phyloP scores from a whole-genome alignment of 495 filamentous ascomycete species.

The Paragyromitra xinjiangensis region DNA sequence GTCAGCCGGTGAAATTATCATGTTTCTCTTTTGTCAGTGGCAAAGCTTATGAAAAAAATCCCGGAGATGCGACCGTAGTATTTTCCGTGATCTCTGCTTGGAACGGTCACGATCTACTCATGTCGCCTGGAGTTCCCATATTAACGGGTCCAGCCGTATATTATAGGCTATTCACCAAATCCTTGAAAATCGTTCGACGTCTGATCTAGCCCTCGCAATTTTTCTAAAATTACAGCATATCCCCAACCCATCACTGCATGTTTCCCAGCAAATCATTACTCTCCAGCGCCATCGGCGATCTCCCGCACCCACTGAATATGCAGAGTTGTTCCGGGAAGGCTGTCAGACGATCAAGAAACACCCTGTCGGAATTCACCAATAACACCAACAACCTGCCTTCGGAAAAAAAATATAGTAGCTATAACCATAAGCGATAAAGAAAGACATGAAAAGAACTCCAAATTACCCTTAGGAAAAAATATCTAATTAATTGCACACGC shows the following conservation, averaged over 20 bases:
- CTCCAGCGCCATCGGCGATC: constrained; percentile 43
- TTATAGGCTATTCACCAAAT: constrained; percentile 20
- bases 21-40: neutral
- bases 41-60: neutral
- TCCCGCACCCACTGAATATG: constrained; percentile 34
- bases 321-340: constrained; percentile 17
- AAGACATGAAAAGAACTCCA: constrained; percentile 16
- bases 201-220: too few species aligned
- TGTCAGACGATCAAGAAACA: constrained; percentile 31
- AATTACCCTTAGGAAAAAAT: constrained; percentile 20
- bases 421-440: constrained; percentile 19
- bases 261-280: constrained; percentile 25
- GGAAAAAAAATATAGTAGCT: neutral
- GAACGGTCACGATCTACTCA: constrained; percentile 13
- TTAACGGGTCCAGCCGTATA: neutral
- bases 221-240: constrained; percentile 9
- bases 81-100: constrained; percentile 25
- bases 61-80: constrained; percentile 9
- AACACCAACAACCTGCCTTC: neutral
- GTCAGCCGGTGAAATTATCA: constrained; percentile 1
- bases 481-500: constrained; percentile 44
- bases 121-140: constrained; percentile 23
- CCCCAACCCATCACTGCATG: constrained; percentile 2
- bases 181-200: neutral
- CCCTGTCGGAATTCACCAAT: constrained; percentile 26